Base-by-base conservation (phyloP, 2,329 filamentous ascomycete genomes). In the Camillea tinctor region DNA sequence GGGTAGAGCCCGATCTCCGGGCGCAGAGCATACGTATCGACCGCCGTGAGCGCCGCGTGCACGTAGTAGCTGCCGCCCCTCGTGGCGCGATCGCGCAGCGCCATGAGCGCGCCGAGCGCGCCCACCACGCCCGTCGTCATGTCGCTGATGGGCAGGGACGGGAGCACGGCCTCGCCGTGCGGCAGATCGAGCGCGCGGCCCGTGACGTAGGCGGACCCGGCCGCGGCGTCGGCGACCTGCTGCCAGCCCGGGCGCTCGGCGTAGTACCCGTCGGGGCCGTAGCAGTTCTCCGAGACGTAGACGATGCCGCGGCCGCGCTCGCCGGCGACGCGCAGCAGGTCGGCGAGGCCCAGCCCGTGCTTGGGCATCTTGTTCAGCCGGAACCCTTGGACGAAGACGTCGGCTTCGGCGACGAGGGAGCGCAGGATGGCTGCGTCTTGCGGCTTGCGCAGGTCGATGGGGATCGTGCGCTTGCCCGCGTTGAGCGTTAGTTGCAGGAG, bases 311-410 rank as follows among this genome's bases (percentile, higher is more conserved):
- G 74, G 15, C 74, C 74, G 19, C 79, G 72, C 21, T 71, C 69
- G 3, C 67, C 73, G 17, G 72, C 80, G 65, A 79, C 70, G 52
- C 81, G 64, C 65, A 79, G 70, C 52, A 81, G 64, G n/a, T 73
- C 73, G 9, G 79, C 36, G 7, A 44, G 36, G 67, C 2, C 75
- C 17, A 80, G 72, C 0, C 78, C 78, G n/a, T 72, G 74, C 23
- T 73, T 72, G 40, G 73, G 72, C 53, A 85, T 72, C 9, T 75
- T 73, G 6, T 75, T 76, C 8, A 76, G 75, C 8, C 82, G 75
- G 73, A 81, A 86, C 23, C 83, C 82, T 60, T 84, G 80, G 21
- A 85, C 69, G 59, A 85, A 79, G 40, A 85, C 77, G 65, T 86
- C 84, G 1, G 78, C 81, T 1, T 81, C 79, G 4, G 68, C 66